A percentile compares a stretch with the other conserved stretches of the same genome.
These are phyloP conservation scores for Phialemoniopsis sp. DNA, from an alignment of 2,329 filamentous ascomycete genomes.

Conservation along the genomic window DNA sequence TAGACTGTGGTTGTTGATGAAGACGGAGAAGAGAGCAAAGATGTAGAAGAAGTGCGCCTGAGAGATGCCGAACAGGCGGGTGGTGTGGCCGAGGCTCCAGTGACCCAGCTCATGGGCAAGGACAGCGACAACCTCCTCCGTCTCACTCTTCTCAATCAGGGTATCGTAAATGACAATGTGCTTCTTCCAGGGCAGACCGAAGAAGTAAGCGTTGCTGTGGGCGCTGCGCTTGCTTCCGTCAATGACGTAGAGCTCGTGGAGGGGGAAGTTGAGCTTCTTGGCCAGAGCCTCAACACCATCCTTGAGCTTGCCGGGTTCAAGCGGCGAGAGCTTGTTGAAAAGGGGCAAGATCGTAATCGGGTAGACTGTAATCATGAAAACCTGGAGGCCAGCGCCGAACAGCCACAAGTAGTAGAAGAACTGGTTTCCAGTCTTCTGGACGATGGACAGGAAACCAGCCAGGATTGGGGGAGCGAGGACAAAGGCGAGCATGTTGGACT, in stretches of 20 bases:
- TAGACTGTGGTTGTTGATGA: slow-evolving; percentile 90
- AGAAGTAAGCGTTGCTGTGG: slow-evolving; percentile 90
- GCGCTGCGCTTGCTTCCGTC: slow-evolving; percentile 85
- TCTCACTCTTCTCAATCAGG: slow-evolving; percentile 88
- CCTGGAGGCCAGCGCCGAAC: slow-evolving; percentile 83
- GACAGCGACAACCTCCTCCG: slow-evolving; percentile 90
- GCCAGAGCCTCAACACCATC: slow-evolving; percentile 81
- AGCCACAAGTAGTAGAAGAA: slow-evolving; percentile 99
- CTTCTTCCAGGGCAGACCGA: slow-evolving; percentile 98
- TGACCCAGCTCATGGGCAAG: slow-evolving; percentile 94
- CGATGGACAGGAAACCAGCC: slow-evolving; percentile 87
- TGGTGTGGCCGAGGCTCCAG: slow-evolving; percentile 95
- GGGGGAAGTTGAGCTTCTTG: slow-evolving; percentile 80
- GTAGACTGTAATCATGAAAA: slow-evolving; percentile 95
- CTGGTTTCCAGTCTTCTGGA: slow-evolving; percentile 85
- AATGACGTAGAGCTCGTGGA: slow-evolving; percentile 91
- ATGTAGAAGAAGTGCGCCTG: slow-evolving; percentile 94
- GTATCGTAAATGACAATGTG: slow-evolving; percentile 99
- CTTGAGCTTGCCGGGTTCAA: slow-evolving; percentile 85
- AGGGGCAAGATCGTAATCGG: slow-evolving; percentile 89
- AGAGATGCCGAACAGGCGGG: slow-evolving; percentile 80
- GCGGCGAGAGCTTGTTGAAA: slow-evolving; percentile 96
- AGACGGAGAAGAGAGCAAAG: slow-evolving; percentile 93
- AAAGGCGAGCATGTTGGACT: slow-evolving; percentile 78
- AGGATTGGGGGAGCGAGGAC: slow-evolving; percentile 83